Conservation (phyloP, 2,329 filamentous ascomycete species). For the Aureobasidium sp. region DNA sequence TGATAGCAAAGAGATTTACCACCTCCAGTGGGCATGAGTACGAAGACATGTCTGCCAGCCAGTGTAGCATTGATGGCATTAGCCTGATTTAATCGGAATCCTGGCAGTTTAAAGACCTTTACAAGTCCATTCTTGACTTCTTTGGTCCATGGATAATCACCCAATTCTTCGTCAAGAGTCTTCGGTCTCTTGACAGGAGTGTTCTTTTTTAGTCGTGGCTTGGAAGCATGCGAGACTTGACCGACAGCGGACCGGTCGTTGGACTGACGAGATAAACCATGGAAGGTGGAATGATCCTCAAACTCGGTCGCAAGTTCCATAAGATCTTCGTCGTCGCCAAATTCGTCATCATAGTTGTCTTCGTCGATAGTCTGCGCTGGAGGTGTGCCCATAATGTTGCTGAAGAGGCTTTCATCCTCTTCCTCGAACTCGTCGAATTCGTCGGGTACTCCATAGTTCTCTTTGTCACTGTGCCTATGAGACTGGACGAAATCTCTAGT, state of each 20-base stretch:
- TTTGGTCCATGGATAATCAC: conserved; percentile 71
- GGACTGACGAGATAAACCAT: not conserved
- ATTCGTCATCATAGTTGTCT: conserved; percentile 27
- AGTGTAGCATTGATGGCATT: conserved; percentile 94
- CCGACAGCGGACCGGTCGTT: conserved; percentile 23
- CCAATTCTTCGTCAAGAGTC: conserved; percentile 27
- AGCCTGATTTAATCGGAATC: conserved; percentile 84
- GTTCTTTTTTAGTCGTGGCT: conserved; percentile 14
- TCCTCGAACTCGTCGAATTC: conserved; percentile 21
- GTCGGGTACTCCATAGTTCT: conserved; percentile 10
- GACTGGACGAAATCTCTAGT: not conserved
- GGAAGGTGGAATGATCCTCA: conserved; percentile 28
- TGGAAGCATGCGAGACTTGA: conserved; percentile 24
- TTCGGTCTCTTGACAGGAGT: conserved; percentile 15
- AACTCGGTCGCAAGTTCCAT: conserved; percentile 36
- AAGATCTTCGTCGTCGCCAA: conserved; percentile 30
- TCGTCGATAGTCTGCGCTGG: conserved; percentile 20
- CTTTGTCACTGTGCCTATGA: not conserved
- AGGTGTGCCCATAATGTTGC: conserved; percentile 31
- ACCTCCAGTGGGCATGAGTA: conserved; percentile 95
- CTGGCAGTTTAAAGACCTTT: conserved; percentile 72
- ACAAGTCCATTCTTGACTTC: conserved; percentile 77
- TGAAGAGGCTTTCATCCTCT: conserved; percentile 27
- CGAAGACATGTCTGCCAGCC: conserved; percentile 78
- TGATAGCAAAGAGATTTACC: conserved; percentile 98